phyloP scores from a whole-genome alignment of 768 basidiomycete genomes.

The Panellus pusillus region DNA sequence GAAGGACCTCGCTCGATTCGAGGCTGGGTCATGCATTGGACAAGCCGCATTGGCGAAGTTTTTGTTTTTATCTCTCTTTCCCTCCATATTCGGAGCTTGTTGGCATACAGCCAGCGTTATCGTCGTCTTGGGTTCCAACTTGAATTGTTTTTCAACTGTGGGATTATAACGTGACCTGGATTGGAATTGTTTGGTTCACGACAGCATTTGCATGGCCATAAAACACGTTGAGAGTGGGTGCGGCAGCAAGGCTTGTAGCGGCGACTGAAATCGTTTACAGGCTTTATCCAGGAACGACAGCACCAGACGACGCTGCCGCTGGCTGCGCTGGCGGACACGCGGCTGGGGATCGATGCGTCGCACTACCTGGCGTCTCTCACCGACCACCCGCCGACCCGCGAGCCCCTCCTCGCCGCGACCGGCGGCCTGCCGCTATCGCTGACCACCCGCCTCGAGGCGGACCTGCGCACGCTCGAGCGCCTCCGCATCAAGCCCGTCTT shows the following conservation, averaged over 20 bases:
- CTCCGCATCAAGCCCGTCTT: slow-evolving; percentile 97
- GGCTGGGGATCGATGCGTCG: slow-evolving; percentile 95
- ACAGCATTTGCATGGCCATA: slow-evolving; percentile 58
- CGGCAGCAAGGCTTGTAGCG: slow-evolving; percentile 15
- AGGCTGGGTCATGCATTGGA: too few relatives aligned
- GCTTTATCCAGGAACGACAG: slow-evolving; percentile 84
- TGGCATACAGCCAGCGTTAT: too few relatives aligned
- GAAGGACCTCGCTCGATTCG: too few relatives aligned
- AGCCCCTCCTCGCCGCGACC: slow-evolving; percentile 91
- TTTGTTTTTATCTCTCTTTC: too few relatives aligned
- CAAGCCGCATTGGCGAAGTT: too few relatives aligned
- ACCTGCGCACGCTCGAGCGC: slow-evolving; percentile 88
- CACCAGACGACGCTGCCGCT: slow-evolving; percentile 83
- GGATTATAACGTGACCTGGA: too few relatives aligned
- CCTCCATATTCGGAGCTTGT: too few relatives aligned
- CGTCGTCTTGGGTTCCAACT: too few relatives aligned
- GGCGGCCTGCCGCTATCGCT: slow-evolving; percentile 93
- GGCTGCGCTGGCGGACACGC: slow-evolving; percentile 80
- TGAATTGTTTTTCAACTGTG: too few relatives aligned
- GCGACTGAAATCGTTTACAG: slow-evolving; percentile 40
- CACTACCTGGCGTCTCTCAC: slow-evolving; percentile 83
- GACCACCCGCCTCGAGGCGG: slow-evolving; percentile 83
- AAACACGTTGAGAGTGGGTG: slow-evolving; percentile 79
- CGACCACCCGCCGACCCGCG: slow-evolving; percentile 73
- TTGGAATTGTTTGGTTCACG: background rate